Percentiles rank a stretch among this genome's conserved stretches.
Conservation (phyloP, 2,329 filamentous ascomycete species). For the Cadophora luteo-olivacea region DNA sequence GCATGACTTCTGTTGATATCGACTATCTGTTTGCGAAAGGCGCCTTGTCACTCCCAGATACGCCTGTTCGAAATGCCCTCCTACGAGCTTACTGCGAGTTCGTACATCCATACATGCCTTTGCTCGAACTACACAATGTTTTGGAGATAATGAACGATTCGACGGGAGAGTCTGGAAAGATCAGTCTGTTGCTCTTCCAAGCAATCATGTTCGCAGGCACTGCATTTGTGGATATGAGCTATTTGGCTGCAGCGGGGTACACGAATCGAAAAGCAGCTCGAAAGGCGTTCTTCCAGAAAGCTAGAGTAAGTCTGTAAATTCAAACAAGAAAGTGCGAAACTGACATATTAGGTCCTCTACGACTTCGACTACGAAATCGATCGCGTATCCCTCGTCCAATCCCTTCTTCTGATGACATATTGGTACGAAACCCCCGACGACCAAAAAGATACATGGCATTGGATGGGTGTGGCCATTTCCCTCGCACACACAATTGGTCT, state of each 20-base stretch:
- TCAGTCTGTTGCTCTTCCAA: slow-evolving; percentile 89
- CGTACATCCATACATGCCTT: slow-evolving; percentile 92
- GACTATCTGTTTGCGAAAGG: slow-evolving; percentile 85
- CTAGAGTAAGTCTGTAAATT: slow-evolving; percentile 66
- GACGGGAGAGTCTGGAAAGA: slow-evolving; percentile 72
- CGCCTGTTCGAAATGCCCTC: slow-evolving; percentile 77
- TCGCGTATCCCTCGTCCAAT: slow-evolving; percentile 86
- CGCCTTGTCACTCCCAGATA: slow-evolving; percentile 76
- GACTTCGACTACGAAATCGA: slow-evolving; percentile 96
- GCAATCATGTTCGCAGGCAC: slow-evolving; percentile 94
- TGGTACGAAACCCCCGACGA: slow-evolving; percentile 98
- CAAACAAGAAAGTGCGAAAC: slow-evolving; percentile 17
- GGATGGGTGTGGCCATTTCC: slow-evolving; percentile 96
- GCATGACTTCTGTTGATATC: slow-evolving; percentile 82
- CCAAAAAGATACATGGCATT: slow-evolving; percentile 98
- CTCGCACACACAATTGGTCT: slow-evolving; percentile 92
- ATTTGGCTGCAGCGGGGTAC: slow-evolving; percentile 80
- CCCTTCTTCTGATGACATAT: slow-evolving; percentile 90
- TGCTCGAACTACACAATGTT: slow-evolving; percentile 73
- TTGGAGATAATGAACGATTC: slow-evolving; percentile 65
- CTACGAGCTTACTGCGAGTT: slow-evolving; percentile 85
- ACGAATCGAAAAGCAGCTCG: slow-evolving; percentile 79
- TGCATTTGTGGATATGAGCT: slow-evolving; percentile 83
- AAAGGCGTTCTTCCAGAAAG: slow-evolving; percentile 87
- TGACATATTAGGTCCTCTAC: slow-evolving; percentile 71